Base-by-base conservation (phyloP, 352 stramenopile genomes). In the Thalassiosira hispida region DNA sequence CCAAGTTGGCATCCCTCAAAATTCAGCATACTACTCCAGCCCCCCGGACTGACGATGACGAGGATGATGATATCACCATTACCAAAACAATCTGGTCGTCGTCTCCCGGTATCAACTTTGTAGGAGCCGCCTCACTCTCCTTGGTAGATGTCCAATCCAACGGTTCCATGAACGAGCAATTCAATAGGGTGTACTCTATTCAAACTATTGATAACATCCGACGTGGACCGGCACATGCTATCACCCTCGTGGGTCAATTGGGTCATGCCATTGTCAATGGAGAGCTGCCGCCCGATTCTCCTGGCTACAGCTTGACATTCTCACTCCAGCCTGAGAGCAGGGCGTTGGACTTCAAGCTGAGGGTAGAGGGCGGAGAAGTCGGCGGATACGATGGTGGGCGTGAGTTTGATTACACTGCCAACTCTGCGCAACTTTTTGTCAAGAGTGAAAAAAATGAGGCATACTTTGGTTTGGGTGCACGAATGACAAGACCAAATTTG, bases 191-290 rank as follows among this genome's bases (percentile, higher is more conserved):
- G 23, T 77, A 77, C 46, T 64, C 65, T 55, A 64, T 85, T 31
- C 77, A 85, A 63, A 85, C 77, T 0, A 73, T 85, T 25, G 77
- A 85, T 29, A 38, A n/a, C 23, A 73, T 80, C 12, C 52, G 53
- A 27, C 53, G 63, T 23, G 64, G 62, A 40, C 46, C 47, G 2
- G 27, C 35, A 0, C 2, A 73, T 40, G 60, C 22, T 12, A 51
- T 85, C 14, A 81, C 65, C 0, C 70, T 85, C 18, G 12, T 33
- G 25, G 77, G 77, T 33, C 40, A 61, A 16, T 64, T 85, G 62
- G 66, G 61, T 6, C 29, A 73, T 27, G 62, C 16, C 16, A 69
- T 77, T 35, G 44, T 68, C 5, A 33, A 53, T 49, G 77, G 70
- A 9, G 49, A 65, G 11, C 65, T 85, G 27, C 40, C 60, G 1